These are phyloP conservation scores for Pistacia atlantica DNA, from an alignment of 345 rosid species.

Conservation along the genomic window DNA sequence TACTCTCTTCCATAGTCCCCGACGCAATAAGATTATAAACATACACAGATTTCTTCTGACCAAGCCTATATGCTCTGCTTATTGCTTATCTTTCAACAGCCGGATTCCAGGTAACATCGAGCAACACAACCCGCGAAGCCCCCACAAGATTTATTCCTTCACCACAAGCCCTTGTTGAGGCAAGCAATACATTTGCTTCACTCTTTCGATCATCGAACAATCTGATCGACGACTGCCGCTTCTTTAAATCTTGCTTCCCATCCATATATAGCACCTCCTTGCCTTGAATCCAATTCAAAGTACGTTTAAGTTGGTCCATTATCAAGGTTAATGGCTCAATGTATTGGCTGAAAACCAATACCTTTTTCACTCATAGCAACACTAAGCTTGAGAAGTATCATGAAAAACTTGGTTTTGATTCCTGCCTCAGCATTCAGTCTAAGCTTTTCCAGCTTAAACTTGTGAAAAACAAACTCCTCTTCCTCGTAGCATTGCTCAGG, in stretches of 20 bases:
- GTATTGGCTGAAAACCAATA: constrained; percentile 70
- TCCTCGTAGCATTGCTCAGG: neutral
- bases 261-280: constrained; percentile 51
- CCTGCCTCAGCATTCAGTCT: constrained; percentile 48
- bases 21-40: constrained; percentile 62
- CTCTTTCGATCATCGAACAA: constrained; percentile 54
- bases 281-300: constrained; percentile 52
- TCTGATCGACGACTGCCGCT: constrained; percentile 52
- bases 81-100: constrained; percentile 83
- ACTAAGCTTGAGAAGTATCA: constrained; percentile 53
- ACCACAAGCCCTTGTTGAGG: constrained; percentile 71
- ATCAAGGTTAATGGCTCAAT: constrained; percentile 51
- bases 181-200: constrained; percentile 65
- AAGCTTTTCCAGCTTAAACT: constrained; percentile 25
- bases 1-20: constrained; percentile 55
- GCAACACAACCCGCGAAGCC: constrained; percentile 80
- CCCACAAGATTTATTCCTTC: constrained; percentile 83
- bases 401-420: constrained; percentile 58
- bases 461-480: constrained; percentile 15
- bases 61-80: constrained; percentile 71
- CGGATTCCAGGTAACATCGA: constrained; percentile 90
- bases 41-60: constrained; percentile 65
- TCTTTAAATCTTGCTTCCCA: constrained; percentile 37
- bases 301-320: constrained; percentile 34
- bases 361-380: constrained; percentile 50